Evolutionary conservation across 257 asterid genomes (phyloP).

Genomic region (Solanum pinnatisectum): DNA sequence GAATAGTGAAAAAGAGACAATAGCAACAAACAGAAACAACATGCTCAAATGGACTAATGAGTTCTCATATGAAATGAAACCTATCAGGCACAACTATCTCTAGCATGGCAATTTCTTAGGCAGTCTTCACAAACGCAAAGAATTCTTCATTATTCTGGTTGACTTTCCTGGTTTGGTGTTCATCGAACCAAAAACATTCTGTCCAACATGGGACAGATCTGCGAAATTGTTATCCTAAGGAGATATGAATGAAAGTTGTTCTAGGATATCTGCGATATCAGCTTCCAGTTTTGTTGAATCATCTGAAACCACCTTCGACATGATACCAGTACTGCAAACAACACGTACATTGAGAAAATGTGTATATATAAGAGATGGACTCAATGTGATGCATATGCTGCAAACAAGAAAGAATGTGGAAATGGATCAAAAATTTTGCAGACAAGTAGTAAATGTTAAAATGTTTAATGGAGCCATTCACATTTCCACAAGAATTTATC

Average conservation of each 20-base stretch:
- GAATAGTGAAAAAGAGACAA: neutral
- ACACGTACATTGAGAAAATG: neutral
- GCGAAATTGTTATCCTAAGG: neutral
- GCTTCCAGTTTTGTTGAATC: neutral
- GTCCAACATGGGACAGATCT: neutral
- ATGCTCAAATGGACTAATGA: neutral
- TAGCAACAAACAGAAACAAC: neutral
- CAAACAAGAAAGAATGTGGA: neutral
- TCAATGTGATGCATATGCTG: neutral
- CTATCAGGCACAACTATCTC: constrained; percentile 45
- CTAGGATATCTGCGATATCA: neutral
- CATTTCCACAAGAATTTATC: neutral
- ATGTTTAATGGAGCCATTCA: neutral
- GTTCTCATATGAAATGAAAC: constrained; percentile 21
- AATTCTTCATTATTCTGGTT: constrained; percentile 42
- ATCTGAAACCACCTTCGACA: neutral
- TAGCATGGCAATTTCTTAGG: constrained; percentile 31
- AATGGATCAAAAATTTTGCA: neutral
- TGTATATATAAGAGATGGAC: neutral
- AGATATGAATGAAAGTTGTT: neutral
- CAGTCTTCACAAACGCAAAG: constrained; percentile 65
- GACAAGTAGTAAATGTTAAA: neutral
- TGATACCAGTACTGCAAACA: neutral
- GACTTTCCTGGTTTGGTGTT: constrained; percentile 28
- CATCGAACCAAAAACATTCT: constrained; percentile 36